A percentile compares a stretch with the other conserved stretches of the same genome.
phyloP scores from a whole-genome alignment of 2,329 filamentous ascomycete species.

The Elsinoe australis region DNA sequence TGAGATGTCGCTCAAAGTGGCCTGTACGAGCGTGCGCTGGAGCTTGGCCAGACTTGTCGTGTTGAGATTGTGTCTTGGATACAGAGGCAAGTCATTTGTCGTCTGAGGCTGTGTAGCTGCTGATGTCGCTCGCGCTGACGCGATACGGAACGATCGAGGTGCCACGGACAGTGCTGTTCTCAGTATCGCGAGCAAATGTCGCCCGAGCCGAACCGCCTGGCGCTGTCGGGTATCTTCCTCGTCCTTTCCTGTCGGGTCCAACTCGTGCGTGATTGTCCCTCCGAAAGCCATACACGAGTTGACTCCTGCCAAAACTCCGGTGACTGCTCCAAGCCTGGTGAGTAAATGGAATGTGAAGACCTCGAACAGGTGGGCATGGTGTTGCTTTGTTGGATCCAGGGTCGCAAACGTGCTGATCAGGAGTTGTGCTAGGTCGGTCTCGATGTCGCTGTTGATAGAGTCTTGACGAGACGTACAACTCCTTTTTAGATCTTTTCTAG shows the following conservation, averaged over 20 bases:
- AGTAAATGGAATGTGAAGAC: not conserved
- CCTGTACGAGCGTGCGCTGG: slow-evolving; percentile 4
- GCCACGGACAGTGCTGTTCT: not conserved
- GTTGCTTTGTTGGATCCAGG: not conserved
- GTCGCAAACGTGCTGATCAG: not conserved
- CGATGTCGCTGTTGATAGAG: not conserved
- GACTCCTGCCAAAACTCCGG: not conserved
- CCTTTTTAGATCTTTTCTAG: no score
- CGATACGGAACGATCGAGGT: slow-evolving; percentile 10
- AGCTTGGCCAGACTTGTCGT: not conserved
- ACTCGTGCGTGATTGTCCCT: no score
- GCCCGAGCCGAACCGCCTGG: not conserved
- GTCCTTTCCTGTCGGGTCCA: no score
- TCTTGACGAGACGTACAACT: no score
- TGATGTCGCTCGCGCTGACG: not conserved
- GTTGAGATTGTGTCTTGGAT: not conserved
- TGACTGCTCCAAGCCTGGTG: not conserved
- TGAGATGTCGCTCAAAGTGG: not conserved
- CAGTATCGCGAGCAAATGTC: not conserved
- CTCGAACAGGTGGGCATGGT: not conserved
- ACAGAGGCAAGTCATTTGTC: not conserved
- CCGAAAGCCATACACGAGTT: not conserved
- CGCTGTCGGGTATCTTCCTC: not conserved
- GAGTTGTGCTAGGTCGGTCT: not conserved
- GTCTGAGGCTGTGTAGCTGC: not conserved